Evolutionary conservation across 1,139 yeast species (phyloP), one percentile per base, ranked within the genome.

Genomic region (Yamadazyma mexicana): DNA sequence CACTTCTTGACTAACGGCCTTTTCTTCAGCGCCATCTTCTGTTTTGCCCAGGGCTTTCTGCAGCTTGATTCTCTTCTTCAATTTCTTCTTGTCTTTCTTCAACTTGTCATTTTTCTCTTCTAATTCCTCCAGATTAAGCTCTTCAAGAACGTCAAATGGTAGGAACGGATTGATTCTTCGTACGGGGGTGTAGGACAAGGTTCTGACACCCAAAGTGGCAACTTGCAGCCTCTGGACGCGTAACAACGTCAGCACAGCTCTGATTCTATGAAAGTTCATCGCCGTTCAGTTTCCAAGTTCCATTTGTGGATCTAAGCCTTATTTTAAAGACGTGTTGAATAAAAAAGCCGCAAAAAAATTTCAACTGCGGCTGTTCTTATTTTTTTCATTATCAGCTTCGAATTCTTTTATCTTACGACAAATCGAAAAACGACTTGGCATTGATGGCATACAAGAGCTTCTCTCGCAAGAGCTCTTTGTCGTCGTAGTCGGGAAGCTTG

Each of bases 381-480:
- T 5, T 8, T 20, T 12, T 11, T 15, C 15, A 9, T 12, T 18
- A 8, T 8, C 27, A n/a, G 6, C 29, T 22, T 29, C 26, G 34
- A 17, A 17, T 23, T 33, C 40, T 47, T 2, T n/a, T 27, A 5
- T 24, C 7, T 12, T 12, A 26, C 3, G 89, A 81, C 45, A 91
- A 67, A 54, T 91, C 97, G 61, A 91, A 91, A 2, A 97, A 87
- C 1, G 96, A 89, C 9, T 81, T 88, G 0, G 89, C 74, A 43
- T 79, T 78, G 37, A 92, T 88, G 1, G 95, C 81, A 56, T 85
- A 87, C 25, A 87, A 58, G 38, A 92, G 61, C 56, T 89, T 91
- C 39, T 73, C 63, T 42, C 74, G 71, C 36, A 92, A 62, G 3
- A 75, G 37, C 34, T 69, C 62, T 55, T 82, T 86, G 52, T 84